Base-by-base conservation (phyloP, 805 yeast genomes). In the Komagataella mondaviorum region DNA sequence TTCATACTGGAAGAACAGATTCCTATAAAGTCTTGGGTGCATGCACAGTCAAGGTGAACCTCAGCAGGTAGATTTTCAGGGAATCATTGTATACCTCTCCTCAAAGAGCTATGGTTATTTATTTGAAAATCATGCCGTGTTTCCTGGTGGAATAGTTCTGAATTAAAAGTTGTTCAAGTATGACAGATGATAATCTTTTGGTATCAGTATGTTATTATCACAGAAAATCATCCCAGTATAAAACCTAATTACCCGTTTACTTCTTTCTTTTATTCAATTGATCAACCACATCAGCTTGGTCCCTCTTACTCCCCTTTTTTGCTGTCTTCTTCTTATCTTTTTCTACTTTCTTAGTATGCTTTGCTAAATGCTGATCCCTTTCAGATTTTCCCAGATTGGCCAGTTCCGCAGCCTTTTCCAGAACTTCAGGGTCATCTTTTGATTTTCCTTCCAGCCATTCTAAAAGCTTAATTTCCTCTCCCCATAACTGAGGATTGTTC, bases 391-490 rank as follows among this genome's bases (percentile, higher is more conserved):
- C 99, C 16, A 67, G 57, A 22, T 69, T 71, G 48, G 76, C 75
- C 52, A 90, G 66, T 51, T 67, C 76, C 17, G 65, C 68, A 3
- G 69, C 60, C 59, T 78, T 84, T 1, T 60, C 71, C 1, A 71
- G 39, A 45, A 77, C 73, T 55, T 84, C 91, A 12, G 65, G 60
- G 54, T 85, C 87, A 47, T 78, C 81, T 1, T 51, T 62, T 6
- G 59, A 46, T 51, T 70, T 76, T 2, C 80, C 95, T 39, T 76
- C 78, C 44, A 91, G 68, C 91, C 95, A 88, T 63, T 88, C 93
- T 49, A 93, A 68, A 43, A 85, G 64, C 58, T 87, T 85, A 56
- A 90, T 83, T 64, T 90, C 97, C 51, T 82, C 85, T 0, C 90
- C 95, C 63, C 86, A 85, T 0, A 73, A 62, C 2, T 77, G 69